phyloP scores from a whole-genome alignment of 495 filamentous ascomycete genomes.

The Podospora comata region DNA sequence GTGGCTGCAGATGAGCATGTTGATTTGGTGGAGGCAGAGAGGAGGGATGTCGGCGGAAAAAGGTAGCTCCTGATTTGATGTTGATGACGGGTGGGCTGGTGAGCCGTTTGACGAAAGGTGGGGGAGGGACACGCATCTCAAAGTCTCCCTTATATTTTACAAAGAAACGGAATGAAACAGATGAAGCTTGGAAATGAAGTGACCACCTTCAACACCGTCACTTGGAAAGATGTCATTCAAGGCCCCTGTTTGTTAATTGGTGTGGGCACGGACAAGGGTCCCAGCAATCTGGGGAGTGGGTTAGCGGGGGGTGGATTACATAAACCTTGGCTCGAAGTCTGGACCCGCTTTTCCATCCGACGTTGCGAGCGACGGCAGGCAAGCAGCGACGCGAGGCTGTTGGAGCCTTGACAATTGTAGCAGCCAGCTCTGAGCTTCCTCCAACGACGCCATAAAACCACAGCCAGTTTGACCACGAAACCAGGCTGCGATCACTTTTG shows the following conservation, averaged over 20 bases:
- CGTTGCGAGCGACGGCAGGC: not conserved
- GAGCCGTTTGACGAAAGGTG: constrained; percentile 21
- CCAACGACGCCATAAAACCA: constrained; percentile 13
- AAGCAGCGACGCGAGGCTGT: constrained; percentile 36
- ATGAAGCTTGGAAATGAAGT: not conserved
- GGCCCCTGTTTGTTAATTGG: not conserved
- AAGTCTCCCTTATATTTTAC: constrained; percentile 19
- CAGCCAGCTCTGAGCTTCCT: constrained; percentile 14
- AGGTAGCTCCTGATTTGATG: constrained; percentile 67
- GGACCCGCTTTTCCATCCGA: not conserved
- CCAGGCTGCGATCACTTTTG: not conserved
- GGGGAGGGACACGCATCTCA: constrained; percentile 34
- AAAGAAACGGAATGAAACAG: not conserved
- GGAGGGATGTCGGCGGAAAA: constrained; percentile 72
- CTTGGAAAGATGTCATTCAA: not conserved
- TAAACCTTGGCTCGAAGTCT: not conserved
- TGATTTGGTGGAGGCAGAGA: constrained; percentile 25
- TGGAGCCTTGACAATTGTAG: constrained; percentile 39
- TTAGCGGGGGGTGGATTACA: not conserved
- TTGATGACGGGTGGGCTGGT: constrained; percentile 56
- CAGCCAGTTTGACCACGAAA: constrained; percentile 4
- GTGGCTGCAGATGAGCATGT: constrained; percentile 13
- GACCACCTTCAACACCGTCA: not conserved
- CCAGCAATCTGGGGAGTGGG: not conserved
- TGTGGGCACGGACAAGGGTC: not conserved